phyloP scores from a whole-genome alignment of 2,329 filamentous ascomycete species.

The Ascocoryne sarcoides region DNA sequence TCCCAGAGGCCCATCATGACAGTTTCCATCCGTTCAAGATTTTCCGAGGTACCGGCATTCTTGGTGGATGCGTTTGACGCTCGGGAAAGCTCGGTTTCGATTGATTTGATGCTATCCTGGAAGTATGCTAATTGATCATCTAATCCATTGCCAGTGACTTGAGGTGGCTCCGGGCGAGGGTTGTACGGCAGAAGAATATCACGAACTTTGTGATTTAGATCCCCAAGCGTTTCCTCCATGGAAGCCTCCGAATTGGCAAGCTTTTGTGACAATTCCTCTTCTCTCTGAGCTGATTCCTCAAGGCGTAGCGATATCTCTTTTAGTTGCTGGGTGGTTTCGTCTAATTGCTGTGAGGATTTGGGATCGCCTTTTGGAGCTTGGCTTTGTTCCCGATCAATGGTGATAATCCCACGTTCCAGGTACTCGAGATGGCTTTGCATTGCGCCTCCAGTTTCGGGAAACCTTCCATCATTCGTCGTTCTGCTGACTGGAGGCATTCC shows the following conservation, averaged over 20 bases:
- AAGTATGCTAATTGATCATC: slow-evolving; percentile 63
- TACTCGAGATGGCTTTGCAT: slow-evolving; percentile 58
- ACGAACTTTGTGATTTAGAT: slow-evolving; percentile 56
- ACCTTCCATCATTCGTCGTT: slow-evolving; percentile 34
- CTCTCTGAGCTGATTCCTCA: slow-evolving; percentile 6
- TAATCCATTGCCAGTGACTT: slow-evolving; percentile 45
- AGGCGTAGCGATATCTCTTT: background rate
- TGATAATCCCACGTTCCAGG: slow-evolving; percentile 55
- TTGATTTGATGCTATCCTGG: slow-evolving; percentile 46
- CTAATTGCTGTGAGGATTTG: background rate
- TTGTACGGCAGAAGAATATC: slow-evolving; percentile 43
- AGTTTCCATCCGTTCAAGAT: slow-evolving; percentile 46
- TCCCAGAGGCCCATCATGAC: slow-evolving; percentile 44
- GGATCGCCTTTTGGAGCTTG: slow-evolving; percentile 3
- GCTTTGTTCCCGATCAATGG: slow-evolving; percentile 48
- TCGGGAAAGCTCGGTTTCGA: slow-evolving; percentile 31
- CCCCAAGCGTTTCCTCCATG: slow-evolving; percentile 45
- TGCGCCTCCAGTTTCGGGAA: slow-evolving; percentile 37
- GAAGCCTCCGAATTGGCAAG: slow-evolving; percentile 21
- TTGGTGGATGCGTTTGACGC: slow-evolving; percentile 10
- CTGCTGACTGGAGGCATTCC: slow-evolving; percentile 24
- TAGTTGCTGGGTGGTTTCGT: background rate
- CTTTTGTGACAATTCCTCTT: slow-evolving; percentile 1
- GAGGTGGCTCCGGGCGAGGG: slow-evolving; percentile 49
- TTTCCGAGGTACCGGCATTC: slow-evolving; percentile 29